A percentile compares a stretch with the other conserved stretches of the same genome.
phyloP scores from a whole-genome alignment of 257 asterid species.

The Lycium ferocissimum region DNA sequence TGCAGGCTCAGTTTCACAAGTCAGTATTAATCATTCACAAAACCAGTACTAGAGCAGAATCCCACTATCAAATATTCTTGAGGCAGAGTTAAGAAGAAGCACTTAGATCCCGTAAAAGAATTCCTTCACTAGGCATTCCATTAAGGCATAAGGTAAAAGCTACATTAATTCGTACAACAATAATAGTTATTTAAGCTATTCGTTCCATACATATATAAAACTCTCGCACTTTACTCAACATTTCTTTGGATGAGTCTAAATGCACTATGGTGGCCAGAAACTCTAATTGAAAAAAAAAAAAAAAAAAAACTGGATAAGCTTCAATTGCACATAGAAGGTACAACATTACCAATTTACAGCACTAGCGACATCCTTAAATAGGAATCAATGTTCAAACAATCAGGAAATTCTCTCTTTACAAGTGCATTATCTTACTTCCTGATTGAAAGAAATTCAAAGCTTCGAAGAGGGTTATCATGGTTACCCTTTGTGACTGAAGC shows the following conservation, averaged over 20 bases:
- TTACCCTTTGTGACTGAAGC: conserved; percentile 55
- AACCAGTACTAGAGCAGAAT: not conserved
- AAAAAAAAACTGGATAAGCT: conserved; percentile 33
- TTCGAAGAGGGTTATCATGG: conserved; percentile 84
- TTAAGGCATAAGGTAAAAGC: not conserved
- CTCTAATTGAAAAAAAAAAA: conserved; percentile 44
- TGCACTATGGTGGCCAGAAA: conserved; percentile 41
- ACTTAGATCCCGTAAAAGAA: not conserved
- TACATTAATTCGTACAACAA: conserved; percentile 11
- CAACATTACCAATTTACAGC: conserved; percentile 53
- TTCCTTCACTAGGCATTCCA: not conserved
- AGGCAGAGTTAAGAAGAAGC: not conserved
- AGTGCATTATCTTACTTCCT: conserved; percentile 39
- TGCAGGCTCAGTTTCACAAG: too few relatives aligned
- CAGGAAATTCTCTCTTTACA: conserved; percentile 39
- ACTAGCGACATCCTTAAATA: conserved; percentile 36
- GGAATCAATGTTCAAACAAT: conserved; percentile 35
- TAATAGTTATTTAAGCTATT: conserved; percentile 29
- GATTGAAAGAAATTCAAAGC: conserved; percentile 85
- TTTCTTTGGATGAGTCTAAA: conserved; percentile 44
- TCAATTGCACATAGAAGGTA: conserved; percentile 34
- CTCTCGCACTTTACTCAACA: conserved; percentile 48
- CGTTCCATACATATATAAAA: conserved; percentile 34
- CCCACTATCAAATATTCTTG: not conserved
- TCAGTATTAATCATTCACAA: too few relatives aligned